Conservation (phyloP, 2,329 filamentous ascomycete genomes). For the Botryotinia globosa region DNA sequence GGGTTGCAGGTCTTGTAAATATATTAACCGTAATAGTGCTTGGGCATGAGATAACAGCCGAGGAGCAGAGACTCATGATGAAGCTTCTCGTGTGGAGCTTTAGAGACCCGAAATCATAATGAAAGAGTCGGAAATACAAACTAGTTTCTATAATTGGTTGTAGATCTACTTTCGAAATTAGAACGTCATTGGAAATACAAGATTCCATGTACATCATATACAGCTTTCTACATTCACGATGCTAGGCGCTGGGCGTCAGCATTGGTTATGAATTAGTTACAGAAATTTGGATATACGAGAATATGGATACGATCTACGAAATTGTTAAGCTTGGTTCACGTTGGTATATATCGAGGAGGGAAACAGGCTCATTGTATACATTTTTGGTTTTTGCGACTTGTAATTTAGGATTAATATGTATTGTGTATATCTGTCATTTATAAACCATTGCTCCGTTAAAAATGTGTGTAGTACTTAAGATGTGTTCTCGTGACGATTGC, state of each 20-base stretch:
- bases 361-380: not conserved
- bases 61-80: not conserved
- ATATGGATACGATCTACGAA: not conserved
- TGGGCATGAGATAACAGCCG: not conserved
- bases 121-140: not conserved
- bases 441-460: not conserved
- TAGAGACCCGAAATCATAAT: too few species aligned
- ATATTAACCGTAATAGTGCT: not conserved
- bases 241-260: not conserved
- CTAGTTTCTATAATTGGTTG: not conserved
- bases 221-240: too few species aligned
- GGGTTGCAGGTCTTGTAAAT: slow-evolving; percentile 24
- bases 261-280: not conserved
- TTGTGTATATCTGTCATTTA: not conserved
- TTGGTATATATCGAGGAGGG: not conserved
- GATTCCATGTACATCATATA: not conserved
- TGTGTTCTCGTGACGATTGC: not conserved
- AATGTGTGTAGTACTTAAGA: not conserved
- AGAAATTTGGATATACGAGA: not conserved
- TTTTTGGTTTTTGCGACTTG: not conserved
- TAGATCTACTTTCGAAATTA: not conserved
- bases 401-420: not conserved
- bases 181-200: not conserved
- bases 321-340: not conserved
- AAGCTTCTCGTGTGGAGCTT: not conserved